A percentile compares a stretch with the other conserved stretches of the same genome.
These are phyloP conservation scores for Hericium rajendrae DNA, from an alignment of 768 basidiomycete species.

Conservation along the genomic window DNA sequence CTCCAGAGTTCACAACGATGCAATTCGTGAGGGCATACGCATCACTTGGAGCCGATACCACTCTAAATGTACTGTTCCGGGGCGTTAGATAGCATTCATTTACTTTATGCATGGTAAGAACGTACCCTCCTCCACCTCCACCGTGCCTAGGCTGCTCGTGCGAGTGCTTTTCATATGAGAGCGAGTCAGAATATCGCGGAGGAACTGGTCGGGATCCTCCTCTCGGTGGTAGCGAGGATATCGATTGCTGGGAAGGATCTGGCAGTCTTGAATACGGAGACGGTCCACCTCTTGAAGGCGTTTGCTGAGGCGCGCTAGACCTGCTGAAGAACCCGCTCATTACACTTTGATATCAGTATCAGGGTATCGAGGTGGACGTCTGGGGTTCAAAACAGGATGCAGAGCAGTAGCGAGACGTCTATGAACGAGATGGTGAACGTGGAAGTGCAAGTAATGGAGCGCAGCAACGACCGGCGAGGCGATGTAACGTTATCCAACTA, in stretches of 20 bases:
- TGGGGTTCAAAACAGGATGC: neutral
- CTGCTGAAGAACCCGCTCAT: conserved; percentile 12
- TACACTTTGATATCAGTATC: neutral
- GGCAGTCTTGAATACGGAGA: conserved; percentile 13
- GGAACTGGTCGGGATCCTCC: conserved; percentile 13
- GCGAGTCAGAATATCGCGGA: conserved; percentile 20
- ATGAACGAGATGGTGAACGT: neutral
- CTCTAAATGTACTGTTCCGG: conserved; percentile 15
- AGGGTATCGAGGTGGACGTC: neutral
- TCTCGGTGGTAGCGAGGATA: conserved; percentile 4
- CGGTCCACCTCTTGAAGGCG: conserved; percentile 3
- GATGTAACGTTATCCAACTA: neutral
- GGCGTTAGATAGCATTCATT: neutral
- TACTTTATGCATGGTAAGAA: neutral
- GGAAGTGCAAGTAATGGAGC: neutral
- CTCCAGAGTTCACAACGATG: conserved; percentile 66
- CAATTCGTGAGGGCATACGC: conserved; percentile 70
- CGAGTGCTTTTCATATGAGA: conserved; percentile 21
- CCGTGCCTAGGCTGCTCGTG: conserved; percentile 13
- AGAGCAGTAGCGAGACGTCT: neutral
- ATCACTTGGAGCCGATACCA: conserved; percentile 19
- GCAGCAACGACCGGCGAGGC: neutral
- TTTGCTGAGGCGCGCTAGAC: neutral
- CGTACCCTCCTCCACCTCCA: conserved; percentile 16
- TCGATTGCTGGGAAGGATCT: conserved; percentile 6